phyloP scores from a whole-genome alignment of 2,329 filamentous ascomycete species.

The Arthrobotrys musiformis region DNA sequence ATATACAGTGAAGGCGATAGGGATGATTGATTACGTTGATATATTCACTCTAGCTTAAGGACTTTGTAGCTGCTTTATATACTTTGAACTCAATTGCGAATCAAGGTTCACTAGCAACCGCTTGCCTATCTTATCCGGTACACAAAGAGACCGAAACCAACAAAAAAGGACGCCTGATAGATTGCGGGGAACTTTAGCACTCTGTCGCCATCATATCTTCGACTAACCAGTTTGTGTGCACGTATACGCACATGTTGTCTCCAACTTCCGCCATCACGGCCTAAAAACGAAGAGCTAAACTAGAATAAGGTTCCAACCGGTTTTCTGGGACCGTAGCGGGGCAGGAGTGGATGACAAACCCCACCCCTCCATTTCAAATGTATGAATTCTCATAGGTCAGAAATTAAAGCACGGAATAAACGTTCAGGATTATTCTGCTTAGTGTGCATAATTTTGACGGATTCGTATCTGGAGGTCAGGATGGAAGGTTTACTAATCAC shows the following conservation, averaged over 20 bases:
- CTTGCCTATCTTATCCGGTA: slow-evolving; percentile 38
- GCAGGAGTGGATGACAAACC: not conserved
- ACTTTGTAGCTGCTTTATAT: slow-evolving; percentile 6
- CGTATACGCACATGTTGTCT: not conserved
- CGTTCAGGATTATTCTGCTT: slow-evolving; percentile 17
- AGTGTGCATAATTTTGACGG: slow-evolving; percentile 29
- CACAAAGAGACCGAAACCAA: not conserved
- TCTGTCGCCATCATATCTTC: slow-evolving; percentile 27
- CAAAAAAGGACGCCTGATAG: slow-evolving; percentile 13
- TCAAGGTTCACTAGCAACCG: not conserved
- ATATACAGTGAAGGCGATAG: not conserved
- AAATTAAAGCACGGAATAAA: not conserved
- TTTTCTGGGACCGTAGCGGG: not conserved
- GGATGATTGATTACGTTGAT: not conserved
- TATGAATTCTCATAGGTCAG: slow-evolving; percentile 26
- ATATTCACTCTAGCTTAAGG: not conserved
- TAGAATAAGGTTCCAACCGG: not conserved
- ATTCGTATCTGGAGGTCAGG: slow-evolving; percentile 18
- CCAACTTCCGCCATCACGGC: not conserved
- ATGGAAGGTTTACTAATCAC: slow-evolving; percentile 25
- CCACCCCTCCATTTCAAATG: slow-evolving; percentile 38
- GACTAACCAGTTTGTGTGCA: not conserved
- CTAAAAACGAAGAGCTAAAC: too few species aligned
- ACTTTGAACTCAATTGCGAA: not conserved
- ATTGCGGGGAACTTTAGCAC: slow-evolving; percentile 30